Evolutionary conservation across 306 rosid species (phyloP), one percentile per base, ranked within the genome.

Genomic region (Vicia sativa): DNA sequence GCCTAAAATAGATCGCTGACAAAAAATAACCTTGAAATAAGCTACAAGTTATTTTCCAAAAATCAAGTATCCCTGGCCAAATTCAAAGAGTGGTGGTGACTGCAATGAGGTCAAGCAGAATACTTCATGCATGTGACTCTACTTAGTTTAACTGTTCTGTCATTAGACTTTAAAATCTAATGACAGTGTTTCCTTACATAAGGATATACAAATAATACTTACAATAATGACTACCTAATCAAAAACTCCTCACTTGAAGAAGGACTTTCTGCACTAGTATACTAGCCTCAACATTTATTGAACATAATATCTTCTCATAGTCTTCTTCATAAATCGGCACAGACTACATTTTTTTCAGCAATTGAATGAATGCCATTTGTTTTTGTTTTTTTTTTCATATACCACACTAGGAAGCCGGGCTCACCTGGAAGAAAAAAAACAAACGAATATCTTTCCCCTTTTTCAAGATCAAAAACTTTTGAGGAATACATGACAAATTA

Each of bases 261-360:
- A 4, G 28, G 29, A 16, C 67, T 28, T 75, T 75, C 10, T 50
- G 56, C 49, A 52, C 23, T 34, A 59, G 60, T 41, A 43, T 45
- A 46, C 23, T 21, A 58, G 42, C 70, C 64, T 57, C 56, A 26
- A 10, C 75, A 38, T 12, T 49, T 67, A 48, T 28, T 44, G 55
- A n/a, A 64, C 60, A 45, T 44, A 56, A 63, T 55, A 13, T 37
- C 61, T 43, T 70, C 71, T 25, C 39, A 39, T 66, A 49, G 41
- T 14, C 6, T 8, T 65, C 56, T 59, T 44, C 15, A 44, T 31
- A 54, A 78, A 65, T 72, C 37, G 59, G 42, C 70, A 44, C 9
- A 7, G 67, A 23, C 41, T 61, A 37, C 21, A 52, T 67, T 42
- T 38, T 38, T 43, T 60, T 75, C 65, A 19, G 80, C 70, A 52